Conservation (phyloP, 2,329 filamentous ascomycete genomes). For the Colletotrichum cuscutae region DNA sequence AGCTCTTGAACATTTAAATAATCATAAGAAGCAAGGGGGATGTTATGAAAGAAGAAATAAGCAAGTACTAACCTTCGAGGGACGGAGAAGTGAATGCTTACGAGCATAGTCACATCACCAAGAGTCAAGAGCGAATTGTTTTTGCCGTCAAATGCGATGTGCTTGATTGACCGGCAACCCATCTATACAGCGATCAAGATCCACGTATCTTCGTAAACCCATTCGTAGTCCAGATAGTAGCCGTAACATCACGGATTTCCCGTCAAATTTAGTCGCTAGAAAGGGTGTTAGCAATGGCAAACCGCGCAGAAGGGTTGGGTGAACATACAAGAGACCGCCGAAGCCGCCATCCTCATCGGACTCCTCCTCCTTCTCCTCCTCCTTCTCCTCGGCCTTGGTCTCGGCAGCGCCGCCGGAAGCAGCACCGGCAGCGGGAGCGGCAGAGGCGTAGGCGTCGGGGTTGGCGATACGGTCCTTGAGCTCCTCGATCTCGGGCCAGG, state of each 20-base stretch:
- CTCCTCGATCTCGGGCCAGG: slow-evolving; percentile 95
- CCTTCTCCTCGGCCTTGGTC: slow-evolving; percentile 69
- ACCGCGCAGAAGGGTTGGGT: background rate
- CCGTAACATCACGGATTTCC: slow-evolving; percentile 51
- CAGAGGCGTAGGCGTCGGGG: slow-evolving; percentile 92
- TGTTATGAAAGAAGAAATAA: slow-evolving; percentile 29
- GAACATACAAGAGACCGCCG: slow-evolving; percentile 79
- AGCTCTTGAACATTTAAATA: slow-evolving; percentile 69
- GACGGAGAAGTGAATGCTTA: slow-evolving; percentile 14
- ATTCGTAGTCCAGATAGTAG: slow-evolving; percentile 54
- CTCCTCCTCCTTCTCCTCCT: slow-evolving; percentile 76
- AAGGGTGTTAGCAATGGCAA: slow-evolving; percentile 49
- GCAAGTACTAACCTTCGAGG: slow-evolving; percentile 56
- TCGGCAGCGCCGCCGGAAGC: slow-evolving; percentile 61
- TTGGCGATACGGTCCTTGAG: slow-evolving; percentile 99
- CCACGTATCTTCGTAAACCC: slow-evolving; percentile 54
- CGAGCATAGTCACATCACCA: slow-evolving; percentile 42
- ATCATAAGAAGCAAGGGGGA: slow-evolving; percentile 59
- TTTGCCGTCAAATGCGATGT: slow-evolving; percentile 42
- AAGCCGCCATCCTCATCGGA: slow-evolving; percentile 76
- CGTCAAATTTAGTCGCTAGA: slow-evolving; percentile 62
- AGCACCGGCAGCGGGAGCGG: slow-evolving; percentile 77
- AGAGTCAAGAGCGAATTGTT: slow-evolving; percentile 11
- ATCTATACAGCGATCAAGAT: slow-evolving; percentile 59
- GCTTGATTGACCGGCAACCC: slow-evolving; percentile 54